phyloP scores from a whole-genome alignment of 2,329 filamentous ascomycete genomes.

The Venturia oleaginea region DNA sequence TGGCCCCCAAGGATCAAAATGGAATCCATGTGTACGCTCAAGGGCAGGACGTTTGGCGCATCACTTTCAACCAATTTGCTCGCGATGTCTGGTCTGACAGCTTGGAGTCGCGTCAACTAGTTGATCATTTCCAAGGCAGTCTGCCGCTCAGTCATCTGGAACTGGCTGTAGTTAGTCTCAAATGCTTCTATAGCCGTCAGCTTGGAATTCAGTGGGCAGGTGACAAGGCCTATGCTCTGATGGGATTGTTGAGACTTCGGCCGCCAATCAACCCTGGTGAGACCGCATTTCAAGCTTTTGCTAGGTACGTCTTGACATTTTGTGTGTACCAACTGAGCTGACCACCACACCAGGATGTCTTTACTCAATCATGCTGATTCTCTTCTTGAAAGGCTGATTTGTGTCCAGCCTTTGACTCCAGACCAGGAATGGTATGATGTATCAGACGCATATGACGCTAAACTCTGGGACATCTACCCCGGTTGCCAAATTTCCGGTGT shows the following conservation, averaged over 20 bases:
- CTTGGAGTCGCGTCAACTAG: conserved; percentile 30
- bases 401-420: conserved; percentile 28
- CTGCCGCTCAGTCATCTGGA: conserved; percentile 33
- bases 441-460: conserved; percentile 32
- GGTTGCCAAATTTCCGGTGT: conserved; percentile 33
- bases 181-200: conserved; percentile 32
- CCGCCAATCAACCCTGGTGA: conserved; percentile 31
- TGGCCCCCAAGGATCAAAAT: conserved; percentile 21
- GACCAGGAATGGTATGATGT: conserved; percentile 33
- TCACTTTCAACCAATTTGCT: conserved; percentile 33
- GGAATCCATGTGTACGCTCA: background rate
- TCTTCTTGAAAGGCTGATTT: conserved; percentile 38
- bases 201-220: conserved; percentile 30
- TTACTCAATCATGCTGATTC: conserved; percentile 37
- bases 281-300: conserved; percentile 39
- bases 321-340: too few relatives aligned
- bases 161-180: conserved; percentile 32
- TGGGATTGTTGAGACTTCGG: conserved; percentile 36
- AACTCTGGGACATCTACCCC: conserved; percentile 40
- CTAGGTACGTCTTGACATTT: conserved; percentile 19
- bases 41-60: background rate
- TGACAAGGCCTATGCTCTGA: conserved; percentile 38
- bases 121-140: conserved; percentile 38
- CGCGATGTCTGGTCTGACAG: conserved; percentile 34
- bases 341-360: conserved; percentile 25